Evolutionary conservation across 2,329 filamentous ascomycete genomes (phyloP).

Genomic region (Beauveria sp.): DNA sequence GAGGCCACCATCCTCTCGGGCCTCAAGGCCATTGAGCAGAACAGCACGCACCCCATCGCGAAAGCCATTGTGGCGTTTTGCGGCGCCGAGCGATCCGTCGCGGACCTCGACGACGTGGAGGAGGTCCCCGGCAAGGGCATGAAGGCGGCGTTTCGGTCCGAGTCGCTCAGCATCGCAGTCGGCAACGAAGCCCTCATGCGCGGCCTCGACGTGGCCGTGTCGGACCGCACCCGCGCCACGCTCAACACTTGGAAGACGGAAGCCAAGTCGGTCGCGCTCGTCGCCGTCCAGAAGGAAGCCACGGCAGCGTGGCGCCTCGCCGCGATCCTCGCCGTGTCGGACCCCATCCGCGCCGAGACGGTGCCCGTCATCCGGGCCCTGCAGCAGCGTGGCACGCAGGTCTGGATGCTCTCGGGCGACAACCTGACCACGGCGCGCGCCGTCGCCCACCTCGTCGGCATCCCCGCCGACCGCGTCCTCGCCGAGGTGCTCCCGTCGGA

Average conservation of each 20-base stretch:
- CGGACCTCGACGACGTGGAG: constrained; percentile 39
- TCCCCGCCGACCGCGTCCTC: constrained; percentile 66
- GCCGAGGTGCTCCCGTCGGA: constrained; percentile 80
- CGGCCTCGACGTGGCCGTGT: constrained; percentile 36
- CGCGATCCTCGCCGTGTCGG: constrained; percentile 68
- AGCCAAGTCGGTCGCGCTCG: constrained; percentile 57
- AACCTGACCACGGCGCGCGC: constrained; percentile 77
- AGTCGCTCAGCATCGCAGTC: constrained; percentile 48
- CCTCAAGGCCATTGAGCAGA: constrained; percentile 57
- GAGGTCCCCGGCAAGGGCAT: constrained; percentile 68
- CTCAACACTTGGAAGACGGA: constrained; percentile 52
- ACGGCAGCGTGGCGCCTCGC: constrained; percentile 41
- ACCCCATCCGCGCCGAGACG: constrained; percentile 72
- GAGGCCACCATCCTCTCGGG: constrained; percentile 39
- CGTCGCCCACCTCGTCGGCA: constrained; percentile 69
- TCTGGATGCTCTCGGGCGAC: constrained; percentile 92
- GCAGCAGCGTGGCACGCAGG: constrained; percentile 56
- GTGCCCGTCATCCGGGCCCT: constrained; percentile 56
- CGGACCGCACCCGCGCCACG: constrained; percentile 23
- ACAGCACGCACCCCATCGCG: constrained; percentile 68
- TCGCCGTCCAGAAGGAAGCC: constrained; percentile 33
- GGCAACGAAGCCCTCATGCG: constrained; percentile 67
- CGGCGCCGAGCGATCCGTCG: constrained; percentile 24
- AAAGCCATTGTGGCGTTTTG: constrained; percentile 62
- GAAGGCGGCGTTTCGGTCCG: constrained; percentile 42